Evolutionary conservation across 306 rosid genomes (phyloP), one percentile per base, ranked within the genome.

Genomic region (Fagus sylvatica): DNA sequence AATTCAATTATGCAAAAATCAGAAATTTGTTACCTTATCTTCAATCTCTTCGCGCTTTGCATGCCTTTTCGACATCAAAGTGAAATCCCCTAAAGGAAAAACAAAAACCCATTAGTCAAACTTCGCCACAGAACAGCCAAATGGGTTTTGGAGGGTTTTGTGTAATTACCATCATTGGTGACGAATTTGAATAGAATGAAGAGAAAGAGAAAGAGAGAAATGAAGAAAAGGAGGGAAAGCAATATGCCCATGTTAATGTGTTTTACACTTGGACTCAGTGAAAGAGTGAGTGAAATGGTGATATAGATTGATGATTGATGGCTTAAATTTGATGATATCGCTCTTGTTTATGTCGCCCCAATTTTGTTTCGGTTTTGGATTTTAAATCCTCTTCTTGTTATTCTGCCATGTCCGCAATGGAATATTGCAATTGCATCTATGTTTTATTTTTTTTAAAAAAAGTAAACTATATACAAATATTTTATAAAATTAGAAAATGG

Each of bases 1-100:
- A 7, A 22, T 69, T 59, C 34, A 2, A 67, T 4, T 34, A n/a
- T 34, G 41, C 6, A 17, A 17, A 4, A 17, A 7, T 48, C 6
- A 28, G 19, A 66, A 51, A 7, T n/a, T n/a, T 36, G 71, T 48
- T 16, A 83, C 98, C 90, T 90, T 94, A 60, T 92, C 93, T 85
- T 92, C 92, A 81, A 94, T 86, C 75, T 82, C 88, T 73, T 92
- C 78, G 19, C 82, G 95, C 79, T 88, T 94, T 11, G 86, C 88
- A 73, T 83, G 83, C 65, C 76, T 87, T 82, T 88, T 94, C 4
- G 90, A 92, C 84, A 87, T 86, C 85, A 94, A 86, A 55, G 98
- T 92, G 81, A 90, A 92, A 85, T 92, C 98, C 39, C 91, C 98
- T 92, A 4, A 7, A 62, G 3, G 51, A 30, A 30, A 2, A 80